Conservation (phyloP, 148 eudicot genomes). For the Polygonum maritimum region DNA sequence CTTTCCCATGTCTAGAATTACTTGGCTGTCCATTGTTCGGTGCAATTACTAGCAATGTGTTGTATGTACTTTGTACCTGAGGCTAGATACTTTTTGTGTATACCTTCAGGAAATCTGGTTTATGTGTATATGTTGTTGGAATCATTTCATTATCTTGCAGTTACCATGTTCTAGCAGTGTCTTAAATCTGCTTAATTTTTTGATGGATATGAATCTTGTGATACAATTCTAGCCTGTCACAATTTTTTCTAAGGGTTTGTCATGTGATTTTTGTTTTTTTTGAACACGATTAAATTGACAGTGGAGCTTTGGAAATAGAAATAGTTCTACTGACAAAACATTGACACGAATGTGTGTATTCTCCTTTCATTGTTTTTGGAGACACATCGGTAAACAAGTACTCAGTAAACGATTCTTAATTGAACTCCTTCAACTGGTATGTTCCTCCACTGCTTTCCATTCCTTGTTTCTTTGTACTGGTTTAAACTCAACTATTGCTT, state of each 20-base stretch:
- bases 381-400: not conserved
- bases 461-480: not conserved
- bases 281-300: not conserved
- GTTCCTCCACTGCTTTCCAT: not conserved
- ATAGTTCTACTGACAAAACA: not conserved
- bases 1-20: slow-evolving; percentile 20
- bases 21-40: slow-evolving; percentile 22
- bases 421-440: not conserved
- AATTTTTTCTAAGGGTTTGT: not conserved
- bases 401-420: not conserved
- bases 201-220: not conserved
- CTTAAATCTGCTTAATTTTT: not conserved
- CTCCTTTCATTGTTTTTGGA: not conserved
- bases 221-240: not conserved
- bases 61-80: slow-evolving; percentile 28
- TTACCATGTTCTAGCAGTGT: slow-evolving; percentile 3
- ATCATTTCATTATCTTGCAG: not conserved
- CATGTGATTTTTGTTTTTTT: not conserved
- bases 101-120: slow-evolving; percentile 22
- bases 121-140: slow-evolving; percentile 14
- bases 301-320: not conserved
- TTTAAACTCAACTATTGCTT: not conserved
- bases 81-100: slow-evolving; percentile 26
- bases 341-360: not conserved
- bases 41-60: slow-evolving; percentile 22